Conservation (phyloP, 169 alveolate genomes). For the Plasmodium reichenowi region DNA sequence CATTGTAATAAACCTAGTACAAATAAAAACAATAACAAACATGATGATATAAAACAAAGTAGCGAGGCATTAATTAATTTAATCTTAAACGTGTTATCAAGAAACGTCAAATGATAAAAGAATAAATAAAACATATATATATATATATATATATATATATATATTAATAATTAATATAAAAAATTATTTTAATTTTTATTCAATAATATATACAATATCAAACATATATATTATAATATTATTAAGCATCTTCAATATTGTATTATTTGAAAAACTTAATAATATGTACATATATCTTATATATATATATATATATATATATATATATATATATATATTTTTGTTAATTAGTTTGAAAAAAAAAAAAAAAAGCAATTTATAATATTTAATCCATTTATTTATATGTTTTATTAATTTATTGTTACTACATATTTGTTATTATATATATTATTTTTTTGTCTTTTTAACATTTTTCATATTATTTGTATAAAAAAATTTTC, state of each 20-base stretch:
- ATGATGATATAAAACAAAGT: conserved; percentile 30
- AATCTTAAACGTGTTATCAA: conserved; percentile 22
- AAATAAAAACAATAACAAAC: conserved; percentile 10
- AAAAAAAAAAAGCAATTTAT: no score
- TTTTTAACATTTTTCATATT: not conserved
- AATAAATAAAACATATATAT: not conserved
- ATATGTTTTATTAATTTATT: no score
- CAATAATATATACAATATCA: no score
- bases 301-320: not conserved
- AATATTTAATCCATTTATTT: no score
- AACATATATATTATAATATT: no score
- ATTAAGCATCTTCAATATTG: no score
- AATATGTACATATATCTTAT: not conserved
- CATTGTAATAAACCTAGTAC: conserved; percentile 24
- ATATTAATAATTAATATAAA: no score
- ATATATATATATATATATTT: not conserved
- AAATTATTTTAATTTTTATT: no score
- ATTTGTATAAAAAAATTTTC: conserved; percentile 5
- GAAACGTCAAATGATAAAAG: conserved; percentile 36
- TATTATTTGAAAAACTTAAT: no score
- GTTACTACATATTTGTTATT: not conserved
- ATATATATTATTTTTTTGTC: conserved; percentile 1
- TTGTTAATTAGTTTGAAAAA: not conserved
- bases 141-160: no score
- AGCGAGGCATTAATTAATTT: conserved; percentile 30